Conservation (phyloP, 164 flowering plant genomes). For the Pachysandra terminalis region DNA sequence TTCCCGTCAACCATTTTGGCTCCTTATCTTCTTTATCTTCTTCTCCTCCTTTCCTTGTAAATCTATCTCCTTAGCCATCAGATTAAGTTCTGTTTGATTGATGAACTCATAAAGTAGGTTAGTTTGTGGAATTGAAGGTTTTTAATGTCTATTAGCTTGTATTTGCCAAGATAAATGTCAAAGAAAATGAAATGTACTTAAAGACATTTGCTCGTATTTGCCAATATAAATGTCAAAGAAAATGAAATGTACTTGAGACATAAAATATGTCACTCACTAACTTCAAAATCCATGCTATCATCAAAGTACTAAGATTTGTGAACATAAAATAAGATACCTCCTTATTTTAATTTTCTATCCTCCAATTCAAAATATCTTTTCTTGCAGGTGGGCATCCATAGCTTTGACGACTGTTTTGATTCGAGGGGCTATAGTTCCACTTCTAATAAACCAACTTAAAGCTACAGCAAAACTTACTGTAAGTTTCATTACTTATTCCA, state of each 20-base stretch:
- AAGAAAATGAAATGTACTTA: background rate
- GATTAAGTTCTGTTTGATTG: background rate
- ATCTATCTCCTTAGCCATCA: background rate
- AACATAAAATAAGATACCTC: background rate
- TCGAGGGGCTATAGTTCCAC: slow-evolving; percentile 61
- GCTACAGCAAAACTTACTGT: slow-evolving; percentile 69
- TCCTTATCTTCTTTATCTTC: no score
- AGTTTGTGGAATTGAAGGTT: background rate
- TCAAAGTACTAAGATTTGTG: background rate
- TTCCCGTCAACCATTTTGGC: no score
- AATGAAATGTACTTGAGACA: background rate
- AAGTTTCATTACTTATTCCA: slow-evolving; percentile 20
- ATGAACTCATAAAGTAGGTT: background rate
- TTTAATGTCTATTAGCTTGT: background rate
- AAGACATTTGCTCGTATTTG: background rate
- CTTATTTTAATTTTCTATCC: background rate
- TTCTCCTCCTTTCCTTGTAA: background rate
- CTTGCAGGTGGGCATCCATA: slow-evolving; percentile 86
- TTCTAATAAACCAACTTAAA: slow-evolving; percentile 71
- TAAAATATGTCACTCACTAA: background rate
- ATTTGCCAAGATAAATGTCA: background rate
- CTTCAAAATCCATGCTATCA: background rate
- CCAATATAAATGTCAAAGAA: background rate
- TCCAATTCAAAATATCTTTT: background rate
- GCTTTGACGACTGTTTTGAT: slow-evolving; percentile 69